Base-by-base conservation (phyloP, 164 flowering plant genomes). In the Magnolia sinica region DNA sequence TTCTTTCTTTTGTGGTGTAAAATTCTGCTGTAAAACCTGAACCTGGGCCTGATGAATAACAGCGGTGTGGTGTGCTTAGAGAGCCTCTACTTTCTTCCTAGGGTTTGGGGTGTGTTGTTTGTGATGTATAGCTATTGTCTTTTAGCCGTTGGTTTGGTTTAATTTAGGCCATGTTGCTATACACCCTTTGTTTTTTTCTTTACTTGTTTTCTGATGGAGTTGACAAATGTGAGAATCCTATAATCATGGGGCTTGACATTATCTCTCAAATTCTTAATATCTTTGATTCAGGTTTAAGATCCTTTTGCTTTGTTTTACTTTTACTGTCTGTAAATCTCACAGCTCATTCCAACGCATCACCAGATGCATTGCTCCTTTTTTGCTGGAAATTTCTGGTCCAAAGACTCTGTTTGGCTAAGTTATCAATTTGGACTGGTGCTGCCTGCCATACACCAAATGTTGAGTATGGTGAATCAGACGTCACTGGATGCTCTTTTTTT, bases 11-110 rank as follows among this genome's bases (percentile, higher is more conserved):
- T 74, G 50, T 68, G 65, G 70, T 72, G 71, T 50, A 74, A 82
- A 64, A 64, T 81, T 78, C 72, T 75, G 49, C 71, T 80, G 73
- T 67, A 68, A 77, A 77, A 77, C 78, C 52, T 81, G 71, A 68
- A 79, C 70, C 70, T 67, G 78, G 72, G 68, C 67, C 76, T 66
- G 74, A 71, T 74, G 70, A 79, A 73, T 70, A 79, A 77, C 82
- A 75, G 71, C 79, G 70, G 73, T 64, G 67, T 77, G 71, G 67
- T 74, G 77, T 76, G 73, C 69, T 70, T 72, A 37, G 73, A 22
- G 72, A 52, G 24, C 23, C 64, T 69, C 18, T 64, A 58, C 45
- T 68, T 63, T 75, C 73, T 77, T 19, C n/a, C 55, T 22, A 2
- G 78, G 63, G 23, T 70, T 78, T 59, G 74, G 68, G 70, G 66